Percentiles rank a stretch among this genome's conserved stretches.
Conservation (phyloP, 139 green algal species). For the Trebouxia sp. region DNA sequence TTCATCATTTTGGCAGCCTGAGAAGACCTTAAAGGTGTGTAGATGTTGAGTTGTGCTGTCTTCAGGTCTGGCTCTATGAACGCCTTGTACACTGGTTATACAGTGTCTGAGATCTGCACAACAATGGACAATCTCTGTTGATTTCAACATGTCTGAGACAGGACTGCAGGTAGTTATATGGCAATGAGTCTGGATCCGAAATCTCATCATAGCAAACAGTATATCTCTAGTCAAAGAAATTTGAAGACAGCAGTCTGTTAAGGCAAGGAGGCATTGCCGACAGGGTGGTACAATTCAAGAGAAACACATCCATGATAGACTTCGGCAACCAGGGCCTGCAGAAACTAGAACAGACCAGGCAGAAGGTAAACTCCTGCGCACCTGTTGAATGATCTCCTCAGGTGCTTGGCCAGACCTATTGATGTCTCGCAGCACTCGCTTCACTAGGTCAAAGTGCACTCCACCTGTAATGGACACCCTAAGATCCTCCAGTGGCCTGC, state of each 20-base stretch:
- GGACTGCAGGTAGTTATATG: too few relatives aligned
- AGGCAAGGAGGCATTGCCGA: too few relatives aligned
- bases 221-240: too few relatives aligned
- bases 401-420: constrained; percentile 84
- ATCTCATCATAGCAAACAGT: too few relatives aligned
- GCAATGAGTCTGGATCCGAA: too few relatives aligned
- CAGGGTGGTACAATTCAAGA: too few relatives aligned
- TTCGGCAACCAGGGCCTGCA: too few relatives aligned
- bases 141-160: too few relatives aligned
- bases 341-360: not conserved
- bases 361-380: constrained; percentile 6
- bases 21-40: constrained; percentile 98
- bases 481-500: constrained; percentile 81
- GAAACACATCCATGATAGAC: not conserved
- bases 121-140: too few relatives aligned
- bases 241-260: too few relatives aligned
- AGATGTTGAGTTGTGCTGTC: constrained; percentile 87
- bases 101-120: constrained; percentile 79
- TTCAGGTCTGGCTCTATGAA: constrained; percentile 97
- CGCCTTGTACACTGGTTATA: constrained; percentile 99
- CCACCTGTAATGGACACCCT: constrained; percentile 89
- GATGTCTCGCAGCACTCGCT: constrained; percentile 96
- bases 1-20: too few relatives aligned
- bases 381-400: constrained; percentile 96
- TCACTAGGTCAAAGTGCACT: constrained; percentile 98